Evolutionary conservation across 2,329 filamentous ascomycete species (phyloP), one percentile per base, ranked within the genome.

Genomic region (Hymenoscyphus fructigenus): DNA sequence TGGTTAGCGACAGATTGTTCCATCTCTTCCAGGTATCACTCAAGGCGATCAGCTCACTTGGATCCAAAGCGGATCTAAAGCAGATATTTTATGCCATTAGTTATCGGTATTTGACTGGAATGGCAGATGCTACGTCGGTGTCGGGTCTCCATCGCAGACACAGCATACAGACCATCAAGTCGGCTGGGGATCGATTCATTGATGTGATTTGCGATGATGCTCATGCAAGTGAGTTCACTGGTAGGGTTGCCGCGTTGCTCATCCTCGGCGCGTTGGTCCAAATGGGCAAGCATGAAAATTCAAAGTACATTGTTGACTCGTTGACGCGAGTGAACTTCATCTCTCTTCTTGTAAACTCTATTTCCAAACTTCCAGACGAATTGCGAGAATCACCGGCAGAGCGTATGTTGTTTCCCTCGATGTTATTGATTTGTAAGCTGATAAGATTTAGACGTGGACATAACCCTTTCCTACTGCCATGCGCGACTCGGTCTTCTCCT

Each of bases 151-250:
- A 79, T 61, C 78, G 77, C 28, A 78, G 78, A 57, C 84, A 88
- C 66, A 86, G 79, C 58, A 82, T 87, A 50, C 85, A 91, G 75
- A 89, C 91, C 0, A 84, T 96, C 70, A 92, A 91, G 76, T 87
- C 89, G 4, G 88, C 92, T 56, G 93, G 95, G 47, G 91, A 92
- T 72, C 85, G 91, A 62, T 82, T 98, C 47, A 85, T 98, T 66
- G 92, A 94, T 71, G 88, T 92, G 29, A 83, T 97, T 55, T 97
- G 93, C 75, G 95, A 99, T 73, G 95, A 99, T 79, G 93, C 93
- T 23, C 94, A 93, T 76, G 88, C 90, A 65, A 92, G 93, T 47
- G 90, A 94, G 73, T 85, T 91, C 44, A 85, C 84, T 14, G 96
- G 92, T 76, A 91, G 96, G 74, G 88, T 96, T 3, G 90, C 94